Conservation (phyloP, 176 grass and related monocot genomes). For the Eleusine coracana region DNA sequence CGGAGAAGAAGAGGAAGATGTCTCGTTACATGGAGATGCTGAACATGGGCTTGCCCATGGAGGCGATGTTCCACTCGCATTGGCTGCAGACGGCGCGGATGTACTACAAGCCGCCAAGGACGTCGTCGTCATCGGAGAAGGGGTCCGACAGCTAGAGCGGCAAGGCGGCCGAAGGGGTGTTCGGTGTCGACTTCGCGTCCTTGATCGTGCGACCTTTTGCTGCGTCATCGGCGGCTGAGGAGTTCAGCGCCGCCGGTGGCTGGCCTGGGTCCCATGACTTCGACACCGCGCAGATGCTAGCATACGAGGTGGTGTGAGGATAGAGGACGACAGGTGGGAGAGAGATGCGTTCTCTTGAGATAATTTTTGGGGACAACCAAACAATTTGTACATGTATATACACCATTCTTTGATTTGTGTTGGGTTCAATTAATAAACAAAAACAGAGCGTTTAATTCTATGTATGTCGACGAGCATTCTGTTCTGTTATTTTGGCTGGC, state of each 20-base stretch:
- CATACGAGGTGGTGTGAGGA: constrained; percentile 28
- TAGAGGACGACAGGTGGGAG: not conserved
- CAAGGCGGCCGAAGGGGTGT: not conserved
- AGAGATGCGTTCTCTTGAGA: not conserved
- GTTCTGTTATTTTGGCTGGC: not conserved
- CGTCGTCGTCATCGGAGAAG: not conserved
- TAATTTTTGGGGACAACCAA: not conserved
- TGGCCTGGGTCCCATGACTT: too few species aligned
- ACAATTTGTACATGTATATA: not conserved
- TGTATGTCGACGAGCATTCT: not conserved
- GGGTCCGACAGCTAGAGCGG: not conserved
- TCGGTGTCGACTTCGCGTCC: not conserved
- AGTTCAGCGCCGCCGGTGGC: too few species aligned
- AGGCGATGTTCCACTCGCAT: constrained; percentile 71
- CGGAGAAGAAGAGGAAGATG: too few species aligned
- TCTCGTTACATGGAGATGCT: too few species aligned
- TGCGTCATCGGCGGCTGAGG: not conserved
- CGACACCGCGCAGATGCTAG: constrained; percentile 36
- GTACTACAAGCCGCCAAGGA: constrained; percentile 82
- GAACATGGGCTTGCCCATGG: too few species aligned
- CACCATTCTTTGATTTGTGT: constrained; percentile 13
- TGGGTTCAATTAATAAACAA: not conserved
- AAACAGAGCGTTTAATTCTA: not conserved
- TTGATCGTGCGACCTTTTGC: constrained; percentile 15
- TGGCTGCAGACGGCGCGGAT: constrained; percentile 73